Conservation (phyloP, 202 grass and related monocot genomes). For the Panicum virgatum region DNA sequence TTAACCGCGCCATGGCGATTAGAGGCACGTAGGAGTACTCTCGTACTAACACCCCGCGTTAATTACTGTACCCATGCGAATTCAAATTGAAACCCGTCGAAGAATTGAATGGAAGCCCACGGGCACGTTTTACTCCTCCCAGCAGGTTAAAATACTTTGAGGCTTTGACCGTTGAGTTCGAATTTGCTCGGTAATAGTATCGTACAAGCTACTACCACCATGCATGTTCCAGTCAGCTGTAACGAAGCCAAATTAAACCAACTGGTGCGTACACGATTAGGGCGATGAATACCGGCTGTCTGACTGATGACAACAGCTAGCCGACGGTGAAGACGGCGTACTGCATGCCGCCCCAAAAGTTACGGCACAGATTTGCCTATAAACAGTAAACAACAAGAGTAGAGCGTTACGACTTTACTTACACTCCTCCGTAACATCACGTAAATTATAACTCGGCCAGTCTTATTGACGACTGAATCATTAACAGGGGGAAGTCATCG, state of each 20-base stretch:
- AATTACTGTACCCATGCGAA: not conserved
- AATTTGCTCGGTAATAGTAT: not conserved
- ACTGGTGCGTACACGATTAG: not conserved
- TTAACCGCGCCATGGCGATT: not conserved
- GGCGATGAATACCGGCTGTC: not conserved
- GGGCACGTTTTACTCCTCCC: not conserved
- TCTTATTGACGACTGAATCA: not conserved
- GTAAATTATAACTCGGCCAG: not conserved
- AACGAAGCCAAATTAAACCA: not conserved
- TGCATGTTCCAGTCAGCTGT: not conserved
- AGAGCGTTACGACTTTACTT: not conserved
- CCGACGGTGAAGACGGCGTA: not conserved
- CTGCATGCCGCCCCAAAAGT: not conserved
- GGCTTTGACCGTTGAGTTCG: conserved; percentile 11
- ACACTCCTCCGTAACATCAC: not conserved
- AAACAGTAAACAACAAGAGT: not conserved
- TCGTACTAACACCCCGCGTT: conserved; percentile 13
- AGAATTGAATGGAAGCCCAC: conserved; percentile 31
- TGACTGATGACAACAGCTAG: not conserved
- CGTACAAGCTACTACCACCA: too few relatives aligned
- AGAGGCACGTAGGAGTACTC: not conserved
- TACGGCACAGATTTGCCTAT: not conserved
- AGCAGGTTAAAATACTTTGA: not conserved
- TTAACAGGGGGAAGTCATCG: not conserved
- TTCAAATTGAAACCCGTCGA: conserved; percentile 31